phyloP scores from a whole-genome alignment of 2,329 filamentous ascomycete species.

The Cordyceps sp. region DNA sequence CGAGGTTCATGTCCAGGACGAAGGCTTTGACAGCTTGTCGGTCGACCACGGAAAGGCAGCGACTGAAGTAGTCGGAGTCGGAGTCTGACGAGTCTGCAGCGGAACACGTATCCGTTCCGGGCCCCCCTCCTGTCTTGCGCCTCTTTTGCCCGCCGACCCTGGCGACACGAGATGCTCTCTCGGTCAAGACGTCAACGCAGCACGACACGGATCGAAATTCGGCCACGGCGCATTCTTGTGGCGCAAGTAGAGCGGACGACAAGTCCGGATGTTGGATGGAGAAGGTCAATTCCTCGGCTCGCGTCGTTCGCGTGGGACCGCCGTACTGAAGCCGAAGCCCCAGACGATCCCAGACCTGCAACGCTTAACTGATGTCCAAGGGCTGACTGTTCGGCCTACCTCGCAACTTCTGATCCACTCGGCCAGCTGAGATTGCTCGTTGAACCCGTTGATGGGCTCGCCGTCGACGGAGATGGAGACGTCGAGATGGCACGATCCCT shows the following conservation, averaged over 20 bases:
- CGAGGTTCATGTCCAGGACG: slow-evolving; percentile 8
- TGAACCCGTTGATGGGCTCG: slow-evolving; percentile 4
- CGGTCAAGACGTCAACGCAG: slow-evolving; percentile 9
- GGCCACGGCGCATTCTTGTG: slow-evolving; percentile 8
- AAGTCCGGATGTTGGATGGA: slow-evolving; percentile 20
- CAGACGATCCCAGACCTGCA: slow-evolving; percentile 15
- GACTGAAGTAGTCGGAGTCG: slow-evolving; percentile 3
- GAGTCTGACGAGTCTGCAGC: neutral
- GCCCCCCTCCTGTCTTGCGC: slow-evolving; percentile 4
- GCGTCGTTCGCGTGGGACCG: neutral
- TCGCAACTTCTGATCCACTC: slow-evolving; percentile 9
- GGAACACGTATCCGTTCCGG: neutral
- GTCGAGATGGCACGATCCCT: slow-evolving; percentile 12
- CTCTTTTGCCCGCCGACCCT: neutral
- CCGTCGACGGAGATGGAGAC: slow-evolving; percentile 10
- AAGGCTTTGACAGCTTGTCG: slow-evolving; percentile 13
- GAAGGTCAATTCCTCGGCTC: slow-evolving; percentile 11
- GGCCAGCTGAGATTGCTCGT: slow-evolving; percentile 4
- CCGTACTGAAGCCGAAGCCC: slow-evolving; percentile 11
- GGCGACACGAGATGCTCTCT: neutral
- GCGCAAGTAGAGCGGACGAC: slow-evolving; percentile 13
- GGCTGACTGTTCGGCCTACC: slow-evolving; percentile 5
- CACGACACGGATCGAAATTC: slow-evolving; percentile 12
- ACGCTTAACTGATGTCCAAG: neutral
- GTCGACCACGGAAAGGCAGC: slow-evolving; percentile 7